phyloP scores from a whole-genome alignment of 768 basidiomycete genomes.

The Sporobolomyces pararoseus region DNA sequence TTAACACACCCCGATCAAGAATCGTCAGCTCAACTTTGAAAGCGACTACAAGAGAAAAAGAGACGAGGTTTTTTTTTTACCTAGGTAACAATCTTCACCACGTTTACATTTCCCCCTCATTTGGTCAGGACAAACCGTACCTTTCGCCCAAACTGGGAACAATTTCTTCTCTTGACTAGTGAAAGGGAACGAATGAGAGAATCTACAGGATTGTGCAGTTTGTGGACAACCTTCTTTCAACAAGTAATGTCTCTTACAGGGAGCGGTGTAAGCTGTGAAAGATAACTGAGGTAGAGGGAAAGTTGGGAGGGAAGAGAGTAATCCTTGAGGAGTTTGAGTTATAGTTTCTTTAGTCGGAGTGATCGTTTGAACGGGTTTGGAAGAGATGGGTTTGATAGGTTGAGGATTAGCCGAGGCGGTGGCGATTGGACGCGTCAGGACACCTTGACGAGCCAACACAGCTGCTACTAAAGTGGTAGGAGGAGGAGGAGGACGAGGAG shows the following conservation, averaged over 20 bases:
- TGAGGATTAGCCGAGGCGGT: neutral
- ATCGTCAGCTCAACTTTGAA: too few relatives aligned
- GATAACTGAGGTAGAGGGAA: neutral
- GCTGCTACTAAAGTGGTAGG: too few relatives aligned
- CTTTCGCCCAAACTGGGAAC: slow-evolving; percentile 1
- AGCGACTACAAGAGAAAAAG: too few relatives aligned
- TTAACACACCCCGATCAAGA: too few relatives aligned
- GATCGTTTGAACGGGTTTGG: neutral
- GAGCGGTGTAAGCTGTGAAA: neutral
- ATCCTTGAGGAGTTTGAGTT: neutral
- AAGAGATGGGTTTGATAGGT: neutral
- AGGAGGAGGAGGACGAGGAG: too few relatives aligned
- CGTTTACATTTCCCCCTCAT: neutral
- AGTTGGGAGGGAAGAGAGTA: neutral
- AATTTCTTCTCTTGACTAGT: neutral
- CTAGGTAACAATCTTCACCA: neutral
- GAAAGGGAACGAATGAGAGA: slow-evolving; percentile 7
- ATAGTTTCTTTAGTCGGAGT: neutral
- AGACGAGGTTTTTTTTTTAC: too few relatives aligned
- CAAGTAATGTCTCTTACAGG: neutral
- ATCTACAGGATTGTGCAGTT: neutral
- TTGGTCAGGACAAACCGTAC: neutral
- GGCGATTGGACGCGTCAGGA: neutral
- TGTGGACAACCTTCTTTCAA: neutral
- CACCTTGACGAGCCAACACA: too few relatives aligned